Conservation (phyloP, 2,329 filamentous ascomycete genomes). For the Xylaria sp. region DNA sequence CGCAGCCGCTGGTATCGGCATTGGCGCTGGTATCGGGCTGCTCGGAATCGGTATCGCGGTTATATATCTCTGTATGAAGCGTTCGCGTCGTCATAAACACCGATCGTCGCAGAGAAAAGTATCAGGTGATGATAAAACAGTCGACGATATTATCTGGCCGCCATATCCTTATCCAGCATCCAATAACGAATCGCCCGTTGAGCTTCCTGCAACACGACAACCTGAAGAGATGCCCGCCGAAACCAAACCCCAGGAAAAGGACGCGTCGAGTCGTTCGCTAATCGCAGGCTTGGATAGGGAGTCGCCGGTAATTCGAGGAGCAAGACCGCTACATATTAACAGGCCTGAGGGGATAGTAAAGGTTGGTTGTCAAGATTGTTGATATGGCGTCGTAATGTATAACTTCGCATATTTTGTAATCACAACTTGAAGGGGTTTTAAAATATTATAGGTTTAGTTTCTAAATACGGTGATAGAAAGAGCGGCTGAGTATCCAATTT, state of each 20-base stretch:
- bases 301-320: background rate
- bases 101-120: background rate
- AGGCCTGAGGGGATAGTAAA: background rate
- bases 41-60: constrained; percentile 21
- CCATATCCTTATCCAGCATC: constrained; percentile 27
- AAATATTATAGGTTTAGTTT: background rate
- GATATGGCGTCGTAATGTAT: background rate
- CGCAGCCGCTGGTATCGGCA: constrained; percentile 26
- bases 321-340: background rate
- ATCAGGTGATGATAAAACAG: background rate
- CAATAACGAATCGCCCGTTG: constrained; percentile 19
- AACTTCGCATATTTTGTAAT: background rate
- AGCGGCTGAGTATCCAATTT: background rate
- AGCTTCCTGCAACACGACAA: constrained; percentile 19
- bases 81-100: constrained; percentile 2
- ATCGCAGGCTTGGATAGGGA: constrained; percentile 1
- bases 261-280: constrained; percentile 20
- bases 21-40: constrained; percentile 19
- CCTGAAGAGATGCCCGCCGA: constrained; percentile 24
- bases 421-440: background rate
- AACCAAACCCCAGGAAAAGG: constrained; percentile 11
- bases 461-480: background rate
- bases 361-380: background rate
- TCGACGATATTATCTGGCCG: background rate
- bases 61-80: constrained; percentile 7